Evolutionary conservation across 495 filamentous ascomycete genomes (phyloP).

Genomic region (Oleoguttula mirabilis): DNA sequence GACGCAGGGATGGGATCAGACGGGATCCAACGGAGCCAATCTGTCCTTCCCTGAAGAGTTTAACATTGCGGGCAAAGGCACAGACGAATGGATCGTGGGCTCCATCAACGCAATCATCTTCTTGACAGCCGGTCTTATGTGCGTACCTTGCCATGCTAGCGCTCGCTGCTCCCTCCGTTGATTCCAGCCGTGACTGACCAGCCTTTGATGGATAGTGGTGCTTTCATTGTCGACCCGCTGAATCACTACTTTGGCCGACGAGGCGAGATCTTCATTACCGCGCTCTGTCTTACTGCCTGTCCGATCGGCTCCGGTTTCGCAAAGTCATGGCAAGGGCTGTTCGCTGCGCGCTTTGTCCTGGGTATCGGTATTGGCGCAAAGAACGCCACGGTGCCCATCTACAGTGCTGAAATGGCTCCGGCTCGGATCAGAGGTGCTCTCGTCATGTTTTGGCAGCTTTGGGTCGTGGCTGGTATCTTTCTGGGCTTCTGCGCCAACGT

Average conservation of each 20-base stretch:
- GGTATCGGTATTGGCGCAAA: slow-evolving; percentile 52
- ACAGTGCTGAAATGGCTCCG: slow-evolving; percentile 46
- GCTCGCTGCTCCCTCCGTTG: too few relatives aligned
- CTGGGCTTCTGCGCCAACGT: slow-evolving; percentile 32
- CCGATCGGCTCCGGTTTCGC: slow-evolving; percentile 40
- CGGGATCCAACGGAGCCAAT: slow-evolving; percentile 58
- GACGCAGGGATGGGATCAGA: slow-evolving; percentile 59
- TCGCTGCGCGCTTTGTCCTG: slow-evolving; percentile 46
- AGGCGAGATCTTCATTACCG: slow-evolving; percentile 44
- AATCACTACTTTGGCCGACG: slow-evolving; percentile 45
- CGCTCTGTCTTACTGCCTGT: slow-evolving; percentile 33
- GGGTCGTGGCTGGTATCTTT: slow-evolving; percentile 27
- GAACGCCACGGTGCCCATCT: slow-evolving; percentile 46
- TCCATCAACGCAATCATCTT: slow-evolving; percentile 20
- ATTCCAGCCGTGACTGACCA: too few relatives aligned
- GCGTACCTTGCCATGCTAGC: too few relatives aligned
- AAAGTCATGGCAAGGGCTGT: slow-evolving; percentile 42
- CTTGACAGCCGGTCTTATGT: slow-evolving; percentile 19
- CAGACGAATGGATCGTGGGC: slow-evolving; percentile 14
- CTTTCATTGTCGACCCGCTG: slow-evolving; percentile 41
- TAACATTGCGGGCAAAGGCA: slow-evolving; percentile 22
- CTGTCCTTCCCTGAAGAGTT: slow-evolving; percentile 49
- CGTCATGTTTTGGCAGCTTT: slow-evolving; percentile 53
- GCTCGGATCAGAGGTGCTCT: slow-evolving; percentile 46
- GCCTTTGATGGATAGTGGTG: slow-evolving; percentile 6